These are phyloP conservation scores for Kuraishia ogatae DNA, from an alignment of 805 yeast species.

Conservation along the genomic window DNA sequence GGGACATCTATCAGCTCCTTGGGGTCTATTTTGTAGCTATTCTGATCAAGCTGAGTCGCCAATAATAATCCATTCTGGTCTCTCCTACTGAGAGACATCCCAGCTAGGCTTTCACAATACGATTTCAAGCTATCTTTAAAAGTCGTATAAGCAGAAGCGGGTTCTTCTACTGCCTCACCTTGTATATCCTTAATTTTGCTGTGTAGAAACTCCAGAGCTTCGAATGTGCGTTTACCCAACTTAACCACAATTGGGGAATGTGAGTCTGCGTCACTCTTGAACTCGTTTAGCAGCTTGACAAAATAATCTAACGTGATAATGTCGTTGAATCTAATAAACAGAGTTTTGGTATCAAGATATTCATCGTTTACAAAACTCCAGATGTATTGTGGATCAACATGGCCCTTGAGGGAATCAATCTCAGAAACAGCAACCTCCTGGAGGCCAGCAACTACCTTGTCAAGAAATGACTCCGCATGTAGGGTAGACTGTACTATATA, in stretches of 20 bases:
- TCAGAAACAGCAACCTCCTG: neutral
- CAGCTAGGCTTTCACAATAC: neutral
- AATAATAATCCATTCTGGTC: constrained; percentile 7
- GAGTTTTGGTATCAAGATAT: constrained; percentile 8
- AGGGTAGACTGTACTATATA: neutral
- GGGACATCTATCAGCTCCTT: constrained; percentile 52
- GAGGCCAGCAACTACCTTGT: neutral
- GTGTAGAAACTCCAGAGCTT: neutral
- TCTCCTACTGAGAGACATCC: constrained; percentile 6
- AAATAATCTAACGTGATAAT: constrained; percentile 16
- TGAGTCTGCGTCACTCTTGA: neutral
- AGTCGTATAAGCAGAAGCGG: neutral
- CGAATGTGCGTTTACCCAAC: neutral
- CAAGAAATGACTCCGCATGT: neutral
- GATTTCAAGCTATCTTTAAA: neutral
- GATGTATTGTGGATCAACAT: constrained; percentile 4
- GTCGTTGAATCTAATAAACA: constrained; percentile 20
- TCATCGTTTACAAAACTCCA: constrained; percentile 18
- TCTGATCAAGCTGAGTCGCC: constrained; percentile 4
- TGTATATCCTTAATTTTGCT: neutral
- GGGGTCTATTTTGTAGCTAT: constrained; percentile 43
- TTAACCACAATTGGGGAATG: neutral
- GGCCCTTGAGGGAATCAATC: neutral
- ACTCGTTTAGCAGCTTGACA: neutral
- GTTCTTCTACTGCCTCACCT: neutral